phyloP scores from a whole-genome alignment of 2,329 filamentous ascomycete genomes.

The Balansia obtecta region DNA sequence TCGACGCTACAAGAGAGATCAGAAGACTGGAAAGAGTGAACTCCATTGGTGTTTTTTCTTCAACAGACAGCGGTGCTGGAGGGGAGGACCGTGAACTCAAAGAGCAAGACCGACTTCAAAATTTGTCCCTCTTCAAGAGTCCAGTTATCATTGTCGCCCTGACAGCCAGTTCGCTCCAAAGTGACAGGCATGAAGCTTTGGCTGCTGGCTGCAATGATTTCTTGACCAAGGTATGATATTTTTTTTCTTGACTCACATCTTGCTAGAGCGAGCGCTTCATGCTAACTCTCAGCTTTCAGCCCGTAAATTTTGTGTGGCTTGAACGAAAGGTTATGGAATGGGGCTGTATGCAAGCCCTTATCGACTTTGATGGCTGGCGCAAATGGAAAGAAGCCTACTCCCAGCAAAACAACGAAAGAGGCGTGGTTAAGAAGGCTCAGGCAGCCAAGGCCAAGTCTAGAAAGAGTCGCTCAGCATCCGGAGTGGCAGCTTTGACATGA shows the following conservation, averaged over 20 bases:
- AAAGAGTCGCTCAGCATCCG: slow-evolving; percentile 29
- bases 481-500: not conserved
- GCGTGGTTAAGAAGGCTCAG: slow-evolving; percentile 28
- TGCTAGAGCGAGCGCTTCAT: not conserved
- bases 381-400: slow-evolving; percentile 79
- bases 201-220: slow-evolving; percentile 98
- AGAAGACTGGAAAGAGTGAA: slow-evolving; percentile 80
- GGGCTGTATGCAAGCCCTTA: slow-evolving; percentile 98
- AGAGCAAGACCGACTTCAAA: slow-evolving; percentile 57
- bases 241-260: not conserved
- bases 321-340: slow-evolving; percentile 98
- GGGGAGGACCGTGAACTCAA: slow-evolving; percentile 35
- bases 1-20: slow-evolving; percentile 93
- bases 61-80: slow-evolving; percentile 39
- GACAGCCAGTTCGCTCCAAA: slow-evolving; percentile 87
- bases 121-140: slow-evolving; percentile 71
- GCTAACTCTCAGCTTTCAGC: slow-evolving; percentile 38
- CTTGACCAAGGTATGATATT: slow-evolving; percentile 68
- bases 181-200: slow-evolving; percentile 86
- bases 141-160: slow-evolving; percentile 96
- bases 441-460: slow-evolving; percentile 27
- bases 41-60: slow-evolving; percentile 80
- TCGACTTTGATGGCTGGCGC: slow-evolving; percentile 96
- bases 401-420: slow-evolving; percentile 31
- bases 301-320: slow-evolving; percentile 94